Conservation (phyloP, 164 flowering plant genomes). For the Brasenia schreberi region DNA sequence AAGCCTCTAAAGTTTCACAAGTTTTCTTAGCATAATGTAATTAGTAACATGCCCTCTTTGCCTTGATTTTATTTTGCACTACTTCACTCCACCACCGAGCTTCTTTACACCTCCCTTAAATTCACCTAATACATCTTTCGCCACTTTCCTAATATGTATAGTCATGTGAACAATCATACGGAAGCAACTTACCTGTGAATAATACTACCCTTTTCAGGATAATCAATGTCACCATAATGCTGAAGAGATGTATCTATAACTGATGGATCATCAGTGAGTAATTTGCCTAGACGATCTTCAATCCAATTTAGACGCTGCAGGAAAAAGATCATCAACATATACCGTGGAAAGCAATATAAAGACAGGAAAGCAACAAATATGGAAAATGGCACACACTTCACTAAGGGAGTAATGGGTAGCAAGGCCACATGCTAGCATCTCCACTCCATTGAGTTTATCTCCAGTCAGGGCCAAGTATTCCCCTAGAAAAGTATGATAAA, state of each 20-base stretch:
- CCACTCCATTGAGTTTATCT: slow-evolving; percentile 81
- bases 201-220: slow-evolving; percentile 54
- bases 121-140: too few relatives aligned
- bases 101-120: too few relatives aligned
- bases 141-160: too few relatives aligned
- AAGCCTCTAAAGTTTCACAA: too few relatives aligned
- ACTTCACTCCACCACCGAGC: too few relatives aligned
- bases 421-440: slow-evolving; percentile 89
- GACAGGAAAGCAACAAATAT: not conserved
- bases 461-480: slow-evolving; percentile 94
- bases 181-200: slow-evolving; percentile 36
- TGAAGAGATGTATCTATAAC: slow-evolving; percentile 56
- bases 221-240: slow-evolving; percentile 70
- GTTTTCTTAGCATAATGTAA: too few relatives aligned
- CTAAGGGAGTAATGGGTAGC: slow-evolving; percentile 72
- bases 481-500: slow-evolving; percentile 29
- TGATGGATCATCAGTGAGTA: slow-evolving; percentile 70
- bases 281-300: slow-evolving; percentile 68
- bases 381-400: slow-evolving; percentile 32
- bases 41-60: too few relatives aligned
- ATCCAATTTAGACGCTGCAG: slow-evolving; percentile 60
- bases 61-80: too few relatives aligned
- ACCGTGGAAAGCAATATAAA: not conserved
- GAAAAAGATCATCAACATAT: too few relatives aligned
- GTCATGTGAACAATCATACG: too few relatives aligned